Percentiles rank a stretch among this genome's conserved stretches.
These are phyloP conservation scores for Sarocladiaceae sp. DNA, from an alignment of 2,329 filamentous ascomycete genomes.

Conservation along the genomic window DNA sequence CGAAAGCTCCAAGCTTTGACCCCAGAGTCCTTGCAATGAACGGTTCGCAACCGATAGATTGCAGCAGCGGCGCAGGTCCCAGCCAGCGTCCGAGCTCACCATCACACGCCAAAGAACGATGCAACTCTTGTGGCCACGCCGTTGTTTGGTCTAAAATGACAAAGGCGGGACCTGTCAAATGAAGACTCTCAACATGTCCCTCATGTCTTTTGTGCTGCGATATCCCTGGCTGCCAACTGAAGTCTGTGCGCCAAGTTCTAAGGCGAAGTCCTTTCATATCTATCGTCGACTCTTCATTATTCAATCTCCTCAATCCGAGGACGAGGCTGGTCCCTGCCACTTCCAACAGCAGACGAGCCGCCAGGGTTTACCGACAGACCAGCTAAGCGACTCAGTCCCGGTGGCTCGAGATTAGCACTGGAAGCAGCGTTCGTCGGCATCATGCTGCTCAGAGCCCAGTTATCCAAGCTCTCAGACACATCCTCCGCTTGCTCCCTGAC, in stretches of 20 bases:
- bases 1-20: too few relatives aligned
- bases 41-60: too few relatives aligned
- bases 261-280: too few relatives aligned
- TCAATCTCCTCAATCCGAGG: constrained; percentile 57
- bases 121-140: too few relatives aligned
- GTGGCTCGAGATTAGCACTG: constrained; percentile 15
- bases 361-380: constrained; percentile 31
- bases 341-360: constrained; percentile 12
- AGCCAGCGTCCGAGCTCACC: neutral
- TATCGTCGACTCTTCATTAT: constrained; percentile 27
- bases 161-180: neutral
- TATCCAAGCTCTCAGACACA: constrained; percentile 60
- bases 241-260: too few relatives aligned
- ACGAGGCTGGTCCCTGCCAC: constrained; percentile 17
- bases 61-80: too few relatives aligned
- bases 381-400: constrained; percentile 26
- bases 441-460: constrained; percentile 50
- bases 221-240: too few relatives aligned
- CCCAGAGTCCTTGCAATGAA: too few relatives aligned
- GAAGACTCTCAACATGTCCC: too few relatives aligned
- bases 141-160: constrained; percentile 6
- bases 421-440: constrained; percentile 32
- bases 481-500: constrained; percentile 61
- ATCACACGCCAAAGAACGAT: neutral
- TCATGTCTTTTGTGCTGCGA: too few relatives aligned